phyloP scores from a whole-genome alignment of 2,329 filamentous ascomycete genomes.

The Colletotrichum limetticola region DNA sequence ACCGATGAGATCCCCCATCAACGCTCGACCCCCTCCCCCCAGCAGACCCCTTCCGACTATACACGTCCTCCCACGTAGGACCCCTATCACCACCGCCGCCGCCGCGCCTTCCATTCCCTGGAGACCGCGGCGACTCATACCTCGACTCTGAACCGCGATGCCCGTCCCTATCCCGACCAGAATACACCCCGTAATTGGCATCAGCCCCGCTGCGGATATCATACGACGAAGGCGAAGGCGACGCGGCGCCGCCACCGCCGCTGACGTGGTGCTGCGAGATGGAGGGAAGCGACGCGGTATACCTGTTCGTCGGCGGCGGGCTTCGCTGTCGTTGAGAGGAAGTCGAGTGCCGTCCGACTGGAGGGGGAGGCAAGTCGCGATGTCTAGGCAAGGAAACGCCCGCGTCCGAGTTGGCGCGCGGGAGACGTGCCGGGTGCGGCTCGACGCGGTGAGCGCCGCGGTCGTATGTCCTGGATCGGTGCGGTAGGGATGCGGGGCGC shows the following conservation, averaged over 20 bases:
- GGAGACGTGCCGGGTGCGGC: not conserved
- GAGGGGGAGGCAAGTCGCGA: constrained; percentile 17
- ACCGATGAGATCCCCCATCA: constrained; percentile 8
- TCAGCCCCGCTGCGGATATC: constrained; percentile 2
- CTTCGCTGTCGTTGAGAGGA: constrained; percentile 6
- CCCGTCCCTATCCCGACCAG: not conserved
- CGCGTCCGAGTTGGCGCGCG: constrained; percentile 23
- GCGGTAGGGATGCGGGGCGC: not conserved
- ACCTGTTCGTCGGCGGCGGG: constrained; percentile 19
- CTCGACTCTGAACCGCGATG: not conserved
- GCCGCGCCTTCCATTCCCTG: not conserved
- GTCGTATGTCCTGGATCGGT: constrained; percentile 22
- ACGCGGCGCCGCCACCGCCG: not conserved
- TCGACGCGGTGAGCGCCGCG: not conserved
- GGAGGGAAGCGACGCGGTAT: constrained; percentile 19
- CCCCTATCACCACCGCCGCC: not conserved
- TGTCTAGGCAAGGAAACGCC: constrained; percentile 1
- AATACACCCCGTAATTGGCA: constrained; percentile 11
- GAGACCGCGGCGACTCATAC: constrained; percentile 21
- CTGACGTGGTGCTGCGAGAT: constrained; percentile 7
- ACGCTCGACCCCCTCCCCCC: not conserved
- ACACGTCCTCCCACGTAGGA: constrained; percentile 24
- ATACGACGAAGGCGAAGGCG: not conserved
- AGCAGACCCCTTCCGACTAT: not conserved
- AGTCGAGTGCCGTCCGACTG: constrained; percentile 16